Base-by-base conservation (phyloP, 1,139 yeast species). In the Nadsonia starkeyi-henricii region DNA sequence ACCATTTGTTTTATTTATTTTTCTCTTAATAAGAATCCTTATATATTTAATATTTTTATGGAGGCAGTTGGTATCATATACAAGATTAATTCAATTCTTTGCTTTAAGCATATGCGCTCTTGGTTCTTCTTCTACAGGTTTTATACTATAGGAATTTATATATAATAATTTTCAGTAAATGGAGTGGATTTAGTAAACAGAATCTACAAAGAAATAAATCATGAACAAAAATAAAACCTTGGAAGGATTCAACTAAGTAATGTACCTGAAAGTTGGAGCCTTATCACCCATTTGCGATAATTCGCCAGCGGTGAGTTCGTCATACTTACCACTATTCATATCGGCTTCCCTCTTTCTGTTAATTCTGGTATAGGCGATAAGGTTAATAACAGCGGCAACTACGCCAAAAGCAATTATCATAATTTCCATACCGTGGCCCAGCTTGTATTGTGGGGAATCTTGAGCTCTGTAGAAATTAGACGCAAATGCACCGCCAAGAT, bases 401-500 rank as follows among this genome's bases (percentile, higher is more conserved):
- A 55, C 20, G 2, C 57, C 56, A 13, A 51, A 41, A 15, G 49
- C 48, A 18, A 48, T 43, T 30, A 56, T 49, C 20, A 53, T 45
- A 50, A 57, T 30, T 30, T 55, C 64, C 36, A 63, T 48, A 5
- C 62, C 59, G 49, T 66, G 66, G 2, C 70, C 70, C 48, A 62
- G 50, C 17, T 46, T 50, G 52, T 57, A 67, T 15, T 53, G 47
- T 2, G 71, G 71, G 26, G 60, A 56, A 46, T 66, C 68, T 30
- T 58, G 53, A 1, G 63, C 42, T 15, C 66, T 55, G 54, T 65
- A 68, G 48, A 67, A 59, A 47, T 67, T 65, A 43, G 68, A 59
- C n/a, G 67, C 63, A 47, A 68, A 57, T 15, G 70, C 64, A 20
- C 72, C 73, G 17, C 70, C 68, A 41, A 70, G 58, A 46, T 66